Percentiles rank a stretch among this genome's conserved stretches.
phyloP scores from a whole-genome alignment of 2,329 filamentous ascomycete species.

The Mariannaea elegans region DNA sequence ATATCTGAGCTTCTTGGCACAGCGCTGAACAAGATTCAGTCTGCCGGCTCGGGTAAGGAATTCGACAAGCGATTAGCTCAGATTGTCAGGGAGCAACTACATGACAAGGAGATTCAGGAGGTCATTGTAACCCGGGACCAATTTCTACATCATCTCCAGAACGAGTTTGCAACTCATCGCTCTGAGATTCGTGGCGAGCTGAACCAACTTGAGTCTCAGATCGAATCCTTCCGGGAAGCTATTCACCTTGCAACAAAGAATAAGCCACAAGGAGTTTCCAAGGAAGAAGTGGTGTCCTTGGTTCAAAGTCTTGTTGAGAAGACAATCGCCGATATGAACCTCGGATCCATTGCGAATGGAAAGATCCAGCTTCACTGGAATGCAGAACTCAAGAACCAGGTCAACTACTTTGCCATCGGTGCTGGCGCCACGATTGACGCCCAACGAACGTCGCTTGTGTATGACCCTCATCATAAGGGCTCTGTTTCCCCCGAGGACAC shows the following conservation, averaged over 20 bases:
- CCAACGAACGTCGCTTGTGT: slow-evolving; percentile 67
- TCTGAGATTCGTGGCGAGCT: slow-evolving; percentile 53
- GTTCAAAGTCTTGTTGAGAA: slow-evolving; percentile 54
- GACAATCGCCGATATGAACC: slow-evolving; percentile 54
- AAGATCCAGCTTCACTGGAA: slow-evolving; percentile 57
- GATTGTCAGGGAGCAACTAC: slow-evolving; percentile 49
- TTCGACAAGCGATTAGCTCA: slow-evolving; percentile 48
- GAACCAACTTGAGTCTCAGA: slow-evolving; percentile 45
- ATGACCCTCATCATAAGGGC: slow-evolving; percentile 43
- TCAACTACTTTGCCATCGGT: slow-evolving; percentile 78
- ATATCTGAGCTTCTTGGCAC: slow-evolving; percentile 44
- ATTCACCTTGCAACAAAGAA: slow-evolving; percentile 40
- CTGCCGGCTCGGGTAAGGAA: slow-evolving; percentile 44
- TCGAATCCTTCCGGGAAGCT: slow-evolving; percentile 45
- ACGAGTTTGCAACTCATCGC: slow-evolving; percentile 50
- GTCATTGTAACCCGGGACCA: slow-evolving; percentile 57
- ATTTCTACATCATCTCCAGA: slow-evolving; percentile 55
- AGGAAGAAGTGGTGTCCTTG: slow-evolving; percentile 51
- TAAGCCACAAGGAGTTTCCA: slow-evolving; percentile 46
- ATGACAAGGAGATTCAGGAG: slow-evolving; percentile 43
- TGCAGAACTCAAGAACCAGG: slow-evolving; percentile 56
- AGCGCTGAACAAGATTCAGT: slow-evolving; percentile 47
- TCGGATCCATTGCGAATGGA: slow-evolving; percentile 57
- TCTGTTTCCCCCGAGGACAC: slow-evolving; percentile 18
- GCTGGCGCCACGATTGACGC: slow-evolving; percentile 73